phyloP scores from a whole-genome alignment of 768 basidiomycete genomes.

The Boletellus emodensis region DNA sequence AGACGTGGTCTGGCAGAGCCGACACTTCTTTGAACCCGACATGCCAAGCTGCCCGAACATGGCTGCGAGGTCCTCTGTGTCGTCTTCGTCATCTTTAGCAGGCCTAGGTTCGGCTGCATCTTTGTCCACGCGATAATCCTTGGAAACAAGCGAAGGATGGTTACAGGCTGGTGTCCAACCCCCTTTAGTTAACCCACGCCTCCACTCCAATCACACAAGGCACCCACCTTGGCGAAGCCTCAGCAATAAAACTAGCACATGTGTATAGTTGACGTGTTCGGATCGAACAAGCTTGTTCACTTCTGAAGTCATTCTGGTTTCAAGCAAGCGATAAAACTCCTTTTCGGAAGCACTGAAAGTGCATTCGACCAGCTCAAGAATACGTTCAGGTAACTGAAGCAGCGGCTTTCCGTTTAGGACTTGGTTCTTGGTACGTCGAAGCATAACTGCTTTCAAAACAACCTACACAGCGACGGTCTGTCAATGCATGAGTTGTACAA shows the following conservation, averaged over 20 bases:
- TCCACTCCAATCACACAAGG: background rate
- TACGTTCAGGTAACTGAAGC: conserved; percentile 74
- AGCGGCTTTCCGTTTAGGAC: conserved; percentile 74
- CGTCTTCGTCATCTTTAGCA: conserved; percentile 48
- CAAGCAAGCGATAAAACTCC: conserved; percentile 73
- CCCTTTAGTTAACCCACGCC: background rate
- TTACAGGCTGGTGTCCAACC: conserved; percentile 64
- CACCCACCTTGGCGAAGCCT: conserved; percentile 82
- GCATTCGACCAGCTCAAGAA: conserved; percentile 68
- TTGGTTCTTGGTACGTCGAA: conserved; percentile 78
- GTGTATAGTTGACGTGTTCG: conserved; percentile 59
- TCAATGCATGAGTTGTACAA: background rate
- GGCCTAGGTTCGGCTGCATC: conserved; percentile 72
- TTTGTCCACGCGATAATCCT: conserved; percentile 67
- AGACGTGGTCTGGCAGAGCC: conserved; percentile 71
- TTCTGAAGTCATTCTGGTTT: conserved; percentile 58
- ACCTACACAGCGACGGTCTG: conserved; percentile 40
- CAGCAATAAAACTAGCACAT: conserved; percentile 66
- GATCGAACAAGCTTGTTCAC: conserved; percentile 64
- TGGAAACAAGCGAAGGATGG: conserved; percentile 78
- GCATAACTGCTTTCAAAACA: conserved; percentile 83
- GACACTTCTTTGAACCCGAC: conserved; percentile 56
- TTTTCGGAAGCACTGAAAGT: conserved; percentile 73
- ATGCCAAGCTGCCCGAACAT: conserved; percentile 72
- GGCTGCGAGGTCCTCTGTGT: conserved; percentile 70